Conservation (phyloP, 1,284 basidiomycete species). For the Cerrena zonata region DNA sequence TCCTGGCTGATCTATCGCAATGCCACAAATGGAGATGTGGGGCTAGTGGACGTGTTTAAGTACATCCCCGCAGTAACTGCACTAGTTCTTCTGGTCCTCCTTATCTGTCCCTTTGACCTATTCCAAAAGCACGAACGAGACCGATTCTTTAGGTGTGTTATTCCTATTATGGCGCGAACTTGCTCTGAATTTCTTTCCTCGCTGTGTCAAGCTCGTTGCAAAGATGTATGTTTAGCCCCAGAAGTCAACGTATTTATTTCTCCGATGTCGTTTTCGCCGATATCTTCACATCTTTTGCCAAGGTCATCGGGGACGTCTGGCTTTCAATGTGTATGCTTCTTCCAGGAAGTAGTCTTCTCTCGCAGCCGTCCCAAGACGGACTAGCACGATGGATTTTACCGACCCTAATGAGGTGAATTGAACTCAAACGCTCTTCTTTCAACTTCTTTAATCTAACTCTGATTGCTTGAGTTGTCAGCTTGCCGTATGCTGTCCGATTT, state of each 20-base stretch:
- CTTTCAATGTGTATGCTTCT: constrained; percentile 77
- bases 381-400: constrained; percentile 73
- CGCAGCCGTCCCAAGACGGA: constrained; percentile 57
- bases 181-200: not conserved
- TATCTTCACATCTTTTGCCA: constrained; percentile 92
- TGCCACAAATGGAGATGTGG: constrained; percentile 50
- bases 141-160: constrained; percentile 66
- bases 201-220: constrained; percentile 47
- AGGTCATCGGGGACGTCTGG: constrained; percentile 93
- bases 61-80: constrained; percentile 68
- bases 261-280: constrained; percentile 92
- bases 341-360: constrained; percentile 68
- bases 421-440: not conserved
- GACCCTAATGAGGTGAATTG: constrained; percentile 74
- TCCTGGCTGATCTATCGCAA: constrained; percentile 67
- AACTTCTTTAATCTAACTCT: constrained; percentile 8
- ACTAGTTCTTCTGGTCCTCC: constrained; percentile 49
- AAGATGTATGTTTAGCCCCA: constrained; percentile 68
- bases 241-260: constrained; percentile 70
- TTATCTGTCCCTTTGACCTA: constrained; percentile 64
- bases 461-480: constrained; percentile 38
- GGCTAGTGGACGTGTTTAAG: constrained; percentile 67
- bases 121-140: constrained; percentile 66
- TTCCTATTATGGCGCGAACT: not conserved
- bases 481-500: constrained; percentile 88